phyloP scores from a whole-genome alignment of 2,329 filamentous ascomycete genomes.

The Aureobasidium leucospermi region DNA sequence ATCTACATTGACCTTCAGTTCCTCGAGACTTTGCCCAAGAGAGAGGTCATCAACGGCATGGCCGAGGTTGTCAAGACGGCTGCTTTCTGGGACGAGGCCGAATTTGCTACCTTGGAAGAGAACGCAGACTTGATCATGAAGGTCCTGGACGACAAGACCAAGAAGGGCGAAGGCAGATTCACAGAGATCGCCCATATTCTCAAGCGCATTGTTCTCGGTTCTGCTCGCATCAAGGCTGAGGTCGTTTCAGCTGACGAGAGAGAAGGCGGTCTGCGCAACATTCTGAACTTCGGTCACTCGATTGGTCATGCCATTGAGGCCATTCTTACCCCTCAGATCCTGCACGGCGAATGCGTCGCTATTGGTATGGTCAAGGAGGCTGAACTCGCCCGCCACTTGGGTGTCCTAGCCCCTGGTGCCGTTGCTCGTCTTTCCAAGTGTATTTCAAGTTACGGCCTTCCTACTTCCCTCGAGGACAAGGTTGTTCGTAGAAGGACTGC shows the following conservation, averaged over 20 bases:
- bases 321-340: conserved; percentile 85
- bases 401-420: conserved; percentile 74
- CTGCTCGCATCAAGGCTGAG: conserved; percentile 85
- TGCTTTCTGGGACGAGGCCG: conserved; percentile 85
- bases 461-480: conserved; percentile 77
- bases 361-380: conserved; percentile 99
- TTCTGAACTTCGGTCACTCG: conserved; percentile 96
- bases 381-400: conserved; percentile 82
- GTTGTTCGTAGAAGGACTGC: conserved; percentile 74
- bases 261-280: conserved; percentile 85
- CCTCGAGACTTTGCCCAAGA: conserved; percentile 77
- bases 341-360: conserved; percentile 92
- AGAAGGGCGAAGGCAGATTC: conserved; percentile 54
- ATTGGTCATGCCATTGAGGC: conserved; percentile 97
- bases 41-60: conserved; percentile 98
- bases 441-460: conserved; percentile 86
- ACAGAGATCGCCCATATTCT: conserved; percentile 52
- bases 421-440: conserved; percentile 88
- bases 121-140: conserved; percentile 71
- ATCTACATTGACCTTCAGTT: conserved; percentile 94
- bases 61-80: conserved; percentile 83
- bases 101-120: conserved; percentile 77
- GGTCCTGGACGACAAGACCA: conserved; percentile 55
- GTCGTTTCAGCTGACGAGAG: conserved; percentile 93
- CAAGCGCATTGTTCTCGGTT: conserved; percentile 69